These are phyloP conservation scores for Ophiocordyceps robertsii DNA, from an alignment of 2,329 filamentous ascomycete genomes.

Conservation along the genomic window DNA sequence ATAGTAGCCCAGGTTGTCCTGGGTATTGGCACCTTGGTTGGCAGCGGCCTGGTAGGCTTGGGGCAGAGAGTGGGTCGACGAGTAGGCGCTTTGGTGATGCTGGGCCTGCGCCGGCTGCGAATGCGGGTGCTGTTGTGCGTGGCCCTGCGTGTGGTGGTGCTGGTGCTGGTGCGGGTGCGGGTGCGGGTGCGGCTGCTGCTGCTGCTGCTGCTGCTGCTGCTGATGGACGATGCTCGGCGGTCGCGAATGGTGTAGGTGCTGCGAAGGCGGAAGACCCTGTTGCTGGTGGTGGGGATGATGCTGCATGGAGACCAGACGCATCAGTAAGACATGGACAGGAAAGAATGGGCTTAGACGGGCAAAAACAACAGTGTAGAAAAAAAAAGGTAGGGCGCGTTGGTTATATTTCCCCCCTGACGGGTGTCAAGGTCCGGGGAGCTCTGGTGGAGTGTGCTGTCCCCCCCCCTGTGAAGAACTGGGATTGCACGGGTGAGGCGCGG, in stretches of 20 bases:
- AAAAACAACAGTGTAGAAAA: constrained; percentile 19
- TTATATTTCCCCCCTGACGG: constrained; percentile 35
- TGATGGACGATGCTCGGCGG: constrained; percentile 62
- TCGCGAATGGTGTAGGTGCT: constrained; percentile 57
- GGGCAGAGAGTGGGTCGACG: constrained; percentile 50
- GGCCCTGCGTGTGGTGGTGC: constrained; percentile 12
- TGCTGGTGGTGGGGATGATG: constrained; percentile 63
- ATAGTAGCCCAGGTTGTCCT: constrained; percentile 59
- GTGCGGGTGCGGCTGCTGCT: constrained; percentile 28
- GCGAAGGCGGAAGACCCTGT: constrained; percentile 55
- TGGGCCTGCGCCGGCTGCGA: constrained; percentile 37
- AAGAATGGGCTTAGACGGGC: constrained; percentile 20
- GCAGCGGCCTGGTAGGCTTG: constrained; percentile 52
- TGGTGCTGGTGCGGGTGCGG: constrained; percentile 52
- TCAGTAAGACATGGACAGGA: constrained; percentile 34
- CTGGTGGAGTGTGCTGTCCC: constrained; percentile 20
- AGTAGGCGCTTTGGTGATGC: constrained; percentile 54
- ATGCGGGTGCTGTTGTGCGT: constrained; percentile 45
- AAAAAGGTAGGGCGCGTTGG: constrained; percentile 31
- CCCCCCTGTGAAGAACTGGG: constrained; percentile 29
- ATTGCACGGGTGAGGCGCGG: constrained; percentile 33
- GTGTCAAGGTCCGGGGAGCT: constrained; percentile 30
- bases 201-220: constrained; percentile 23
- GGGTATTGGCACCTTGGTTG: constrained; percentile 46
- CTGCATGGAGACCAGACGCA: constrained; percentile 52